phyloP scores from a whole-genome alignment of 371 early-diverging fungal species.

The Synchytrium microbalum region DNA sequence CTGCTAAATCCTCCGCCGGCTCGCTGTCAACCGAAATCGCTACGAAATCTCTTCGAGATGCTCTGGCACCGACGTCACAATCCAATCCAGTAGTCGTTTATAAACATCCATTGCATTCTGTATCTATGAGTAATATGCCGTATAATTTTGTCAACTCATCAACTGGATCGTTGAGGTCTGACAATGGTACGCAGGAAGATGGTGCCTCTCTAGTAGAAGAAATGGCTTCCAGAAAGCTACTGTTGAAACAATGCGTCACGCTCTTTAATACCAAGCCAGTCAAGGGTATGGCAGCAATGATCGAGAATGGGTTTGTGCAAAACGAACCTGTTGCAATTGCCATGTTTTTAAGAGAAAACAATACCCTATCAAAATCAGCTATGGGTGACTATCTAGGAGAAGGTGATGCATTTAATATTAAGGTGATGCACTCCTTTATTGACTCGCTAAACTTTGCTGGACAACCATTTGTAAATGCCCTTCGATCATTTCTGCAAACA shows the following conservation, averaged over 20 bases:
- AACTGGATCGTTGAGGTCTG: slow-evolving; percentile 9
- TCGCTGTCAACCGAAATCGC: slow-evolving; percentile 9
- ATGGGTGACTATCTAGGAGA: slow-evolving; percentile 51
- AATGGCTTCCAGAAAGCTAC: slow-evolving; percentile 31
- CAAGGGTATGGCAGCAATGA: slow-evolving; percentile 37
- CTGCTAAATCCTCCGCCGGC: neutral
- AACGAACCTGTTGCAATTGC: slow-evolving; percentile 32
- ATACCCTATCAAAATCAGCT: slow-evolving; percentile 34
- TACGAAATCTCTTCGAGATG: slow-evolving; percentile 26
- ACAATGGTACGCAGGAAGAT: slow-evolving; percentile 5
- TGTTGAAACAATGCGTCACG: slow-evolving; percentile 27
- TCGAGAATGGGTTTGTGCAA: slow-evolving; percentile 32
- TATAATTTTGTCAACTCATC: slow-evolving; percentile 11
- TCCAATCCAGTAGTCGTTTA: slow-evolving; percentile 25
- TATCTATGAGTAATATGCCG: slow-evolving; percentile 22
- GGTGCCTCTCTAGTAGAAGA: slow-evolving; percentile 24
- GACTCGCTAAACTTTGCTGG: slow-evolving; percentile 48
- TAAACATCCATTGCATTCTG: slow-evolving; percentile 31
- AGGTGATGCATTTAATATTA: slow-evolving; percentile 30
- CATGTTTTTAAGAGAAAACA: slow-evolving; percentile 28
- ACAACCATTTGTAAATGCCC: slow-evolving; percentile 43
- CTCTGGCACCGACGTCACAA: slow-evolving; percentile 23
- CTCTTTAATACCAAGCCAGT: slow-evolving; percentile 39
- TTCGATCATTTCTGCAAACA: slow-evolving; percentile 50
- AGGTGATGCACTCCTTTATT: slow-evolving; percentile 50